phyloP scores from a whole-genome alignment of 139 green algal genomes.

The Asterochloris sp. region DNA sequence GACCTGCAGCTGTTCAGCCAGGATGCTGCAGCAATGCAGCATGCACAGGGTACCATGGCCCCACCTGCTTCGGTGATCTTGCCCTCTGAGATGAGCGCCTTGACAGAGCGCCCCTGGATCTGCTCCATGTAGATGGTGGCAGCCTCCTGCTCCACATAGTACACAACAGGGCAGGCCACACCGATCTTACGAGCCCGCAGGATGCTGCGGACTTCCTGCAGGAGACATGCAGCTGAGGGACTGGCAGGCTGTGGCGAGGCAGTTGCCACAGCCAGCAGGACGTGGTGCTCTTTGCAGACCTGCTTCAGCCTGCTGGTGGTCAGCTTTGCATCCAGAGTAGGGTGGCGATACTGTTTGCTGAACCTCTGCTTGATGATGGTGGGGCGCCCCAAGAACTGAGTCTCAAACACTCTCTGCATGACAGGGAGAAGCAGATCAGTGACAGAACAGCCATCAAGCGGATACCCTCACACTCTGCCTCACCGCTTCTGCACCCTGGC shows the following conservation, averaged over 20 bases:
- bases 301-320: conserved; percentile 57
- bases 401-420: conserved; percentile 56
- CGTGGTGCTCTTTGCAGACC: neutral
- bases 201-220: conserved; percentile 66
- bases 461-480: neutral
- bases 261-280: no score
- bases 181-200: conserved; percentile 67
- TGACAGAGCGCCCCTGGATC: conserved; percentile 60
- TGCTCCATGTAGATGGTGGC: conserved; percentile 66
- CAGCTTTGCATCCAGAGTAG: conserved; percentile 70
- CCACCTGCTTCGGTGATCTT: conserved; percentile 18
- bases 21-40: neutral
- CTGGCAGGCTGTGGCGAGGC: no score
- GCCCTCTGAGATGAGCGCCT: conserved; percentile 39
- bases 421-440: neutral
- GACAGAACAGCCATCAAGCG: neutral
- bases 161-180: conserved; percentile 62
- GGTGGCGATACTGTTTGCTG: conserved; percentile 80
- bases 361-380: conserved; percentile 86
- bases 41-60: neutral
- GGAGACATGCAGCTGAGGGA: neutral
- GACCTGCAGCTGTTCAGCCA: no score
- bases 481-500: conserved; percentile 35
- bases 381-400: conserved; percentile 36
- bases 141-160: conserved; percentile 54